Evolutionary conservation across 352 stramenopile genomes (phyloP).

Genomic region (Blastocystis sp.): DNA sequence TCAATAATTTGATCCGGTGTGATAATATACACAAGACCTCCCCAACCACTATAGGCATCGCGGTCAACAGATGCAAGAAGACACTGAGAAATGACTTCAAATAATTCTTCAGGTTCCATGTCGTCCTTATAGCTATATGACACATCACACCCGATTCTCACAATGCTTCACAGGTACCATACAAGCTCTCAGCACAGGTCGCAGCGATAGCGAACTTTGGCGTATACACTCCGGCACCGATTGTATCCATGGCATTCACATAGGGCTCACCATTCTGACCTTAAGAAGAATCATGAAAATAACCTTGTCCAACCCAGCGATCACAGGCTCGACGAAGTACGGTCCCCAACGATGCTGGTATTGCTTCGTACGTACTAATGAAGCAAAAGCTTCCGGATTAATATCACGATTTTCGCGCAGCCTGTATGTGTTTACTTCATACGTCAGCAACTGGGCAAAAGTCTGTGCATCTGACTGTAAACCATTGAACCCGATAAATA

Average conservation of each 20-base stretch:
- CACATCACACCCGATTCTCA: not conserved
- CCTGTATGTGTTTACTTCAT: slow-evolving; percentile 93
- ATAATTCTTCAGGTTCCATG: slow-evolving; percentile 83
- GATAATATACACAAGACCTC: slow-evolving; percentile 95
- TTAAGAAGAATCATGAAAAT: slow-evolving; percentile 1
- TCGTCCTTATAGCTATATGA: slow-evolving; percentile 59
- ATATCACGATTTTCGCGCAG: slow-evolving; percentile 95
- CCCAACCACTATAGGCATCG: slow-evolving; percentile 94
- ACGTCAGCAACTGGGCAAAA: slow-evolving; percentile 77
- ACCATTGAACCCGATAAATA: slow-evolving; percentile 88
- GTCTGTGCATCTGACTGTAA: slow-evolving; percentile 96
- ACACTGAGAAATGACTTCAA: slow-evolving; percentile 95
- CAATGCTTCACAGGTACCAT: slow-evolving; percentile 65
- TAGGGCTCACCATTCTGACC: slow-evolving; percentile 50
- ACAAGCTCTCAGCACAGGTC: slow-evolving; percentile 39
- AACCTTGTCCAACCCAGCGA: slow-evolving; percentile 81
- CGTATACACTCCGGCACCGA: slow-evolving; percentile 42
- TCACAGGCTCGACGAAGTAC: slow-evolving; percentile 95
- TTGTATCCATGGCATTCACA: slow-evolving; percentile 59
- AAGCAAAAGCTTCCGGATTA: slow-evolving; percentile 89
- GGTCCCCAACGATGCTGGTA: slow-evolving; percentile 98
- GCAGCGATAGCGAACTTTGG: slow-evolving; percentile 43
- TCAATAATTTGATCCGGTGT: slow-evolving; percentile 61
- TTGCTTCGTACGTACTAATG: slow-evolving; percentile 87
- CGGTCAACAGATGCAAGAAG: slow-evolving; percentile 93